Percentiles rank a stretch among this genome's conserved stretches.
Evolutionary conservation across 352 stramenopile genomes (phyloP).

Genomic region (Thalassiosira allenii): DNA sequence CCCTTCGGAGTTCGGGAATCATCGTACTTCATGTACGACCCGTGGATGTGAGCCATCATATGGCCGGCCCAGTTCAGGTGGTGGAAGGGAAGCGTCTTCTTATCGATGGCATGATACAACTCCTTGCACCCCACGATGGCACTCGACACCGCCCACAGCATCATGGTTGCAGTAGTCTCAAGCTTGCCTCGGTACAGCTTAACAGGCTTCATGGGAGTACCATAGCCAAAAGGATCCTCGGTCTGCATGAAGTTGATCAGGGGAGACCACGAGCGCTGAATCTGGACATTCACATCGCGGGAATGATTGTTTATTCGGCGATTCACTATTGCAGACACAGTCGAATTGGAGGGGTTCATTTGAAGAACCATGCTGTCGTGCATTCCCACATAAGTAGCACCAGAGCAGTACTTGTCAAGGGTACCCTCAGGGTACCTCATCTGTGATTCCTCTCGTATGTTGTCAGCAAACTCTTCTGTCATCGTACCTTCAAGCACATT

Average conservation of each 20-base stretch:
- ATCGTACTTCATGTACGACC: constrained; percentile 24
- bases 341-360: constrained; percentile 2
- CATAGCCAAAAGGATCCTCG: constrained; percentile 26
- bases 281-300: background rate
- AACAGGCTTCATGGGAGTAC: constrained; percentile 16
- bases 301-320: background rate
- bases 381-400: constrained; percentile 25
- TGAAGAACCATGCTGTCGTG: constrained; percentile 19
- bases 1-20: constrained; percentile 1
- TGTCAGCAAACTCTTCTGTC: background rate
- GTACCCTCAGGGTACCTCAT: background rate
- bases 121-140: constrained; percentile 26
- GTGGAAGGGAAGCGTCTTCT: constrained; percentile 4
- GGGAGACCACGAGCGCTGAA: constrained; percentile 14
- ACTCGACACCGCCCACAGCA: constrained; percentile 34
- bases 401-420: background rate
- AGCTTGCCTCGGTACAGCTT: background rate
- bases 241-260: constrained; percentile 21
- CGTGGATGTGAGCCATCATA: constrained; percentile 35
- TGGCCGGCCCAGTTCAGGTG: constrained; percentile 27
- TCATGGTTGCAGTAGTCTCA: constrained; percentile 21
- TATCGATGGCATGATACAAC: constrained; percentile 20
- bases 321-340: constrained; percentile 11
- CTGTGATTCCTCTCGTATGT: constrained; percentile 2
- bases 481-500: constrained; percentile 21